Evolutionary conservation across 345 rosid genomes (phyloP).

Genomic region (Firmiana major): DNA sequence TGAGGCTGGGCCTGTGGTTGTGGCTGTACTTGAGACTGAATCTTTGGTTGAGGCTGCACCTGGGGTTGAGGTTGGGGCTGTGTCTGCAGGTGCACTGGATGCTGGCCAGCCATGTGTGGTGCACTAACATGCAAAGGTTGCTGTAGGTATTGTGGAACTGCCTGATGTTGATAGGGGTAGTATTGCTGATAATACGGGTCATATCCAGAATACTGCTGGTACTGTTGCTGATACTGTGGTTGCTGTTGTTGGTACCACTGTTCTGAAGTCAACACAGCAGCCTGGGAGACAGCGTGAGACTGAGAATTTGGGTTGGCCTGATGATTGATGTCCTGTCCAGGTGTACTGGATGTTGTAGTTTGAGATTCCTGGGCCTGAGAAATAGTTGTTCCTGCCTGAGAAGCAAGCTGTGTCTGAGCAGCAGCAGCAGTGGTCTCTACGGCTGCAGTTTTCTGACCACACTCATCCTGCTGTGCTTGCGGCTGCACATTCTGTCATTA

Average conservation of each 20-base stretch:
- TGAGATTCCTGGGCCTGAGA: slow-evolving; percentile 44
- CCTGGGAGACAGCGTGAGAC: slow-evolving; percentile 35
- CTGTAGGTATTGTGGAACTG: slow-evolving; percentile 38
- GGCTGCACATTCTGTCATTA: too few relatives aligned
- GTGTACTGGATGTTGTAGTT: slow-evolving; percentile 13
- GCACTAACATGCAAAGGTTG: slow-evolving; percentile 28
- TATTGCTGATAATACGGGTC: slow-evolving; percentile 51
- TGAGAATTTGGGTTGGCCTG: slow-evolving; percentile 33
- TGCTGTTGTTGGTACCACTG: slow-evolving; percentile 53
- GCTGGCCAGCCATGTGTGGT: slow-evolving; percentile 15
- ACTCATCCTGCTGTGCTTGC: slow-evolving; percentile 45
- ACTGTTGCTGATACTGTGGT: slow-evolving; percentile 54
- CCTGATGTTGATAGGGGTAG: slow-evolving; percentile 57
- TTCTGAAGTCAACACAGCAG: slow-evolving; percentile 43
- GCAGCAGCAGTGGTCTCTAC: slow-evolving; percentile 25
- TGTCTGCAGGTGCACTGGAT: slow-evolving; percentile 26
- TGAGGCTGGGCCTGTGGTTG: slow-evolving; percentile 26
- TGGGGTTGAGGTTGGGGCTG: slow-evolving; percentile 27
- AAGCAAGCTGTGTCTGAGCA: slow-evolving; percentile 34
- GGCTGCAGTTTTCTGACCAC: slow-evolving; percentile 38
- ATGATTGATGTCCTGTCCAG: slow-evolving; percentile 34
- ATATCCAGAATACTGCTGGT: slow-evolving; percentile 63
- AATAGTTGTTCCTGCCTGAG: slow-evolving; percentile 34
- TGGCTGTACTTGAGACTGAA: slow-evolving; percentile 24
- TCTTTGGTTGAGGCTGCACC: not conserved